These are phyloP conservation scores for Diaporthe amygdali DNA, from an alignment of 2,329 filamentous ascomycete species.

Conservation along the genomic window DNA sequence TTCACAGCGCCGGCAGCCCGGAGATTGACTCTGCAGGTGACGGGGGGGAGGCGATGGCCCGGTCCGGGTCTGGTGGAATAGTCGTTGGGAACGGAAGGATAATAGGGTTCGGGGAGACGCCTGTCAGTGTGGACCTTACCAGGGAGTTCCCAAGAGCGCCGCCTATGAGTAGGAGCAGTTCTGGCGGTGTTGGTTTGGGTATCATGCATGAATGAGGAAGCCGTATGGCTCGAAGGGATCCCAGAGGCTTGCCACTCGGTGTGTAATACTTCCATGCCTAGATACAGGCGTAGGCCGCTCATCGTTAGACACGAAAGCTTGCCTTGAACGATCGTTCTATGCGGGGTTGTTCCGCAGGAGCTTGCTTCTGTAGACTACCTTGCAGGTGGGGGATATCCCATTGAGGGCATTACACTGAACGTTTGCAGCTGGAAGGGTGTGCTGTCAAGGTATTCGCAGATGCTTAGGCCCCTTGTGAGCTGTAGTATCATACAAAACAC, in stretches of 20 bases:
- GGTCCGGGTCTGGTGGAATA: conserved; percentile 30
- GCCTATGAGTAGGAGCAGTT: not conserved
- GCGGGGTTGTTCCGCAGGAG: not conserved
- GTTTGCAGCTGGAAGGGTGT: too few relatives aligned
- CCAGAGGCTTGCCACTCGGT: not conserved
- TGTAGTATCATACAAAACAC: too few relatives aligned
- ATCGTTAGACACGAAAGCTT: not conserved
- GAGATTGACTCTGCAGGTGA: not conserved
- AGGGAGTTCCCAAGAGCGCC: not conserved
- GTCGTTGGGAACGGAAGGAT: conserved; percentile 30
- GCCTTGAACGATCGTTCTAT: not conserved
- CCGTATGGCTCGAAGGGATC: not conserved
- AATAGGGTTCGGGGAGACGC: conserved; percentile 30
- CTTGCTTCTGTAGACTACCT: too few relatives aligned
- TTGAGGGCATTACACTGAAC: too few relatives aligned
- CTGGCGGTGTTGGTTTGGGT: conserved; percentile 15
- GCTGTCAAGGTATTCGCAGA: not conserved
- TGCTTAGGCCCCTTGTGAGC: too few relatives aligned
- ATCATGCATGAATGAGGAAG: conserved; percentile 14
- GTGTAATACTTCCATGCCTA: not conserved
- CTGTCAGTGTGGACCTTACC: not conserved
- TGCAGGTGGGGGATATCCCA: too few relatives aligned
- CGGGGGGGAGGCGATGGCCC: conserved; percentile 30
- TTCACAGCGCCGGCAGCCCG: not conserved
- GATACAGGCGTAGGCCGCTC: not conserved